Evolutionary conservation across 2,329 filamentous ascomycete species (phyloP), one percentile per base, ranked within the genome.

Genomic region (Byssothecium circinans): DNA sequence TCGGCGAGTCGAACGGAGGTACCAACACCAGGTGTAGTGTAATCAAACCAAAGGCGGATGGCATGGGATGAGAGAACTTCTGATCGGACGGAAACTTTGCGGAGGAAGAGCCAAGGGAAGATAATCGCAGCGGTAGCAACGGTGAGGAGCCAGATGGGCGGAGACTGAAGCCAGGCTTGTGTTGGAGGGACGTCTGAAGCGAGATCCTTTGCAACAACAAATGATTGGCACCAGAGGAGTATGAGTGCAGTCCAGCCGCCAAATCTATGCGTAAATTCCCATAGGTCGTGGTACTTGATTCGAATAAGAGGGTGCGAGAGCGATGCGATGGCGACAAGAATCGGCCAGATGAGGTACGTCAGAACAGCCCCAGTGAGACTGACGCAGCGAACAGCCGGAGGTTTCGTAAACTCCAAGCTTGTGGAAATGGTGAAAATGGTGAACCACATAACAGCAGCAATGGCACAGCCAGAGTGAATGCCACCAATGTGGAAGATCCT

Each of bases 1-100:
- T 65, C 52, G 27, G 68, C 56, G 41, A 69, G 58, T n/a, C 63
- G 56, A 20, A 69, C 57, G 20, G 61, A 51, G 14, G 68, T 65
- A 7, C 67, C 68, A 14, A 66, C 61, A 18, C 65, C 54, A 3
- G 66, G 65, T 0, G 54, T 64, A 0, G 62, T 61, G 53, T 70
- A 65, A 25, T 69, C 58, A 53, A 70, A 71, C 67, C 87, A 83
- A 12, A 94, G 79, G 37, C 87, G 82, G 23, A 89, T 75, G 39
- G 88, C 88, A 68, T 92, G 89, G 33, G 78, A 69, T 0, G 89
- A 94, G 10, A 94, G 81, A 3, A 81, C 75, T 65, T 91, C 86
- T 8, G 86, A 77, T 18, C 80, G 74, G 45, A 92, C 85, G 8
- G 76, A 70, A 22, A 89, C 83, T 57, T 82, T 85, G 47, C 87